Base-by-base conservation (phyloP, 306 rosid species). In the Sophora flavescens region DNA sequence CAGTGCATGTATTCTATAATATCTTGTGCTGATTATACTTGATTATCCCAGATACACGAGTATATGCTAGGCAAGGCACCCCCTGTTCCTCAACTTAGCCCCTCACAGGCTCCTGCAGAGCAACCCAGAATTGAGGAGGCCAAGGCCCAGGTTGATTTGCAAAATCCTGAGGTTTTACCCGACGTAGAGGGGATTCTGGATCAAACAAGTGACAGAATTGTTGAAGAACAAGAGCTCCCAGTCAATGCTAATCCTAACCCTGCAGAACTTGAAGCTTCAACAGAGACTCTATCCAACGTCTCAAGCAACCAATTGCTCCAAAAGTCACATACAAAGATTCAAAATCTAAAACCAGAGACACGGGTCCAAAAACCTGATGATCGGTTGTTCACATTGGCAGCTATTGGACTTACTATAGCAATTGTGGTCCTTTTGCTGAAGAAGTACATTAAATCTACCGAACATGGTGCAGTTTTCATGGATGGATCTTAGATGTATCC, bases 341-440 rank as follows among this genome's bases (percentile, higher is more conserved):
- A 72, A 14, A 86, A 71, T 77, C 81, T 87, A 6, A 84, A 63
- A 76, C 88, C 86, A 12, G 86, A 81, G 84, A 63, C 68, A 0
- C 76, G 84, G 88, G 89, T 77, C 75, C 86, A 74, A 48, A 89
- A 77, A 77, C 87, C 93, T 15, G 95, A 89, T 12, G 99, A 92
- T 78, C 87, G 99, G 57, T 39, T 95, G 84, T 92, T 91, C 84
- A 95, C 97, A 15, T 70, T 86, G 87, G 99, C 99, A 51, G 97
- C 97, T 15, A 87, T 95, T 52, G 99, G 97, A 13, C 99, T 95
- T 17, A 79, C 99, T 41, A 78, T 92, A 22, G 99, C 99, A 32
- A 95, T 95, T 73, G 48, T 89, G 72, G 89, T 89, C 76, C 97
- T 95, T 62, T 63, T 95, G 79, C 78, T 92, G 85, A 95, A 92